Base-by-base conservation (phyloP, 148 eudicot genomes). In the Silene uniflora region DNA sequence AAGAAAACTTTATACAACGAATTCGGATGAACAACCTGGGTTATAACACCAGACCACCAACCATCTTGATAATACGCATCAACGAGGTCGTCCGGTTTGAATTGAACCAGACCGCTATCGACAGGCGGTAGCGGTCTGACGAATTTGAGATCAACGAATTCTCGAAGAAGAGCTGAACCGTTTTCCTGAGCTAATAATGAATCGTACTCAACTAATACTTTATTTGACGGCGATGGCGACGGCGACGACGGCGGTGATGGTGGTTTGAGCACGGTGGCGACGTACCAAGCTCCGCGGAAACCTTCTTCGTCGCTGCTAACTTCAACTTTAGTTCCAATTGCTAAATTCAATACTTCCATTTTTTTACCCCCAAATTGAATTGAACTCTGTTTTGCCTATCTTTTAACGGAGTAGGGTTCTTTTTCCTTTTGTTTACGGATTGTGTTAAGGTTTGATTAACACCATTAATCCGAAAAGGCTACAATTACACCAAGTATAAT, bases 281-380 rank as follows among this genome's bases (percentile, higher is more conserved):
- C 70, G 54, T 65, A 88, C 84, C 85, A 86, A 6, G 83, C 86
- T 0, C 83, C 90, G 8, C 21, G 62, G 64, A 85, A 87, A 14
- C 84, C 94, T 44, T 85, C 85, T 72, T 90, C 91, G 74, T 88
- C 85, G 14, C 86, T 74, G 46, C 65, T 71, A 24, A 90, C 87
- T 73, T 90, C 94, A n/a, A 90, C 87, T 12, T 70, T 25, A 4
- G 86, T 79, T 69, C 86, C 85, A 63, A 79, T 67, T 22, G 80
- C 62, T 79, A 77, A 76, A 59, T 52, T 52, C 56, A 52, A 13
- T 52, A 4, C 56, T 14, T 52, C 56, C 56, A 12, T 52, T 52
- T 52, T 49, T 13, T 52, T 52, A 12, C 56, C 56, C 44, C 44
- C 35, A 32, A 32, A 32, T 32, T 32, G 35, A 32, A 32, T 5